Conservation (phyloP, 1,284 basidiomycete species). For the Moesziomyces antarcticus region DNA sequence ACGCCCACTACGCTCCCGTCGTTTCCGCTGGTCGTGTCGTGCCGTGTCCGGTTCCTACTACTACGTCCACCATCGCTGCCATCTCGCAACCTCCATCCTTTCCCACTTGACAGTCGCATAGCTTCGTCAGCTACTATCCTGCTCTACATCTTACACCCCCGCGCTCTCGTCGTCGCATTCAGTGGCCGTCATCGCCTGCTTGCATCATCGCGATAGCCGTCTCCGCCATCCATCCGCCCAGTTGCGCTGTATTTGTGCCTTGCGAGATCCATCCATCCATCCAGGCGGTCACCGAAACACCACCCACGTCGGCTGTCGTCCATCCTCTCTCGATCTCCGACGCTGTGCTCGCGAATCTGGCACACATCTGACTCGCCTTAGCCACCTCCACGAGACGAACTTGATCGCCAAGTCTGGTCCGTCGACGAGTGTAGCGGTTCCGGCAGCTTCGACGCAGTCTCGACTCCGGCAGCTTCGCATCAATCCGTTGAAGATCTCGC, state of each 20-base stretch:
- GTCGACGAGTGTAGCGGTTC: no score
- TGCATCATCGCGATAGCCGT: not conserved
- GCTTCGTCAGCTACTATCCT: not conserved
- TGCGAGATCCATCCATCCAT: conserved; percentile 1
- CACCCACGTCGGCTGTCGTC: not conserved
- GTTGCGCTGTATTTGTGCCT: conserved; percentile 22
- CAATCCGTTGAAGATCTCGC: no score
- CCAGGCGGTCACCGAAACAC: not conserved
- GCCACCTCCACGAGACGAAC: no score
- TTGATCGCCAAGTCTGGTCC: no score
- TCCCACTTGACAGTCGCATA: not conserved
- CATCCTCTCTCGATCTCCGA: not conserved
- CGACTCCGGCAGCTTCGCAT: no score
- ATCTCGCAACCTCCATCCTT: not conserved
- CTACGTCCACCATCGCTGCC: not conserved
- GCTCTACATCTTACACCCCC: not conserved
- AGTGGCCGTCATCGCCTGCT: conserved; percentile 2
- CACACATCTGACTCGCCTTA: no score
- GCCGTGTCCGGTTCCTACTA: not conserved
- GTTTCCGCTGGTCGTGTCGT: not conserved
- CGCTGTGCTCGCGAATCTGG: no score
- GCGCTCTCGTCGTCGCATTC: not conserved
- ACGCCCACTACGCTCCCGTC: not conserved
- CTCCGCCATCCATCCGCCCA: not conserved
- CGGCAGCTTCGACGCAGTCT: no score